These are phyloP conservation scores for Malassezia japonica DNA, from an alignment of 1,284 basidiomycete genomes.

Conservation along the genomic window DNA sequence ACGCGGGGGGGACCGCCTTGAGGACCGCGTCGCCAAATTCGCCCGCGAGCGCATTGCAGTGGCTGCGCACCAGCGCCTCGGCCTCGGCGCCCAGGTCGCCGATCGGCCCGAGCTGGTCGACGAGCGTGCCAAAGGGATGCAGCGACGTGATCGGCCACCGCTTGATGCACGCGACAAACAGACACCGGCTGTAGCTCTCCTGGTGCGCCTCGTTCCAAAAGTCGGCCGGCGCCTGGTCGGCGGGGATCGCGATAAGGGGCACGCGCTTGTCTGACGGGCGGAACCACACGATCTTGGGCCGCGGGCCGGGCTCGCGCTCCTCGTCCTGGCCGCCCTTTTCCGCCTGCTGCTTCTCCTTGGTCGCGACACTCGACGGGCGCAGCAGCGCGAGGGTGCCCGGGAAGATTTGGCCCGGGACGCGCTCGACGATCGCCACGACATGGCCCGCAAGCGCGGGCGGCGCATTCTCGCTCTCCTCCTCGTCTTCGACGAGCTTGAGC, in stretches of 20 bases:
- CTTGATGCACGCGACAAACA: conserved; percentile 98
- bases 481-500: conserved; percentile 88
- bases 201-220: conserved; percentile 75
- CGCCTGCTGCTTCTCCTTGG: conserved; percentile 98
- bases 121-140: conserved; percentile 95
- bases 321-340: conserved; percentile 72
- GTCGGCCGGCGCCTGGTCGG: conserved; percentile 86
- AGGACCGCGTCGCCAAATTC: conserved; percentile 60
- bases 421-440: conserved; percentile 92
- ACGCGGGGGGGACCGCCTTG: conserved; percentile 86
- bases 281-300: conserved; percentile 99
- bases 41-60: conserved; percentile 56
- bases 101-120: conserved; percentile 96
- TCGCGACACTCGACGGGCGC: conserved; percentile 91
- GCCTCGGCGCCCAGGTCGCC: conserved; percentile 96
- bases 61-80: conserved; percentile 90
- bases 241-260: conserved; percentile 93
- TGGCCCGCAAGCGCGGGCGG: conserved; percentile 64
- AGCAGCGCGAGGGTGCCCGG: conserved; percentile 90
- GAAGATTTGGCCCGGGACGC: conserved; percentile 97
- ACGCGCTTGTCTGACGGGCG: conserved; percentile 99
- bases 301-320: conserved; percentile 58
- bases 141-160: conserved; percentile 77
- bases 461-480: conserved; percentile 67
- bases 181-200: conserved; percentile 74